These are phyloP conservation scores for Trypanosoma melophagium DNA, from an alignment of 208 protist species.

Conservation along the genomic window DNA sequence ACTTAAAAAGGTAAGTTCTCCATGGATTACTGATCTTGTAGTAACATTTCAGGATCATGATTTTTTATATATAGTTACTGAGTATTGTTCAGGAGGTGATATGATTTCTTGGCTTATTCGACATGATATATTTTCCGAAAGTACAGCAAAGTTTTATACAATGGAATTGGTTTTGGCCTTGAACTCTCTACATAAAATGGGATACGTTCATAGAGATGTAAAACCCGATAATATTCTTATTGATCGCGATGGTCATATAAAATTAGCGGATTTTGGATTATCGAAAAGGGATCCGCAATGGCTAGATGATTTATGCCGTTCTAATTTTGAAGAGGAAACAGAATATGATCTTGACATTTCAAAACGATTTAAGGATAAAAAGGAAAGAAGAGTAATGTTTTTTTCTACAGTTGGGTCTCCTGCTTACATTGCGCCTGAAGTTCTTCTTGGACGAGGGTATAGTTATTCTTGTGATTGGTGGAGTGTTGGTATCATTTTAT, in stretches of 20 bases:
- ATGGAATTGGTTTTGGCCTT: slow-evolving; percentile 89
- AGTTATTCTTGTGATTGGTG: slow-evolving; percentile 55
- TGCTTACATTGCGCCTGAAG: slow-evolving; percentile 61
- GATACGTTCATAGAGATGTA: slow-evolving; percentile 51
- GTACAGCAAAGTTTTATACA: slow-evolving; percentile 75
- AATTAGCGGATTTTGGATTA: slow-evolving; percentile 64
- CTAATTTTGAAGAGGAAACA: not conserved
- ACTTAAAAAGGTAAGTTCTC: slow-evolving; percentile 21
- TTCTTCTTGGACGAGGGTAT: slow-evolving; percentile 37
- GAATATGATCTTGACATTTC: slow-evolving; percentile 15
- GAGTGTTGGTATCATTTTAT: slow-evolving; percentile 59
- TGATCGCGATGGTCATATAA: slow-evolving; percentile 47
- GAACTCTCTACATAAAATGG: slow-evolving; percentile 88
- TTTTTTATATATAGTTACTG: slow-evolving; percentile 94
- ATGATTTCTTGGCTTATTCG: slow-evolving; percentile 95
- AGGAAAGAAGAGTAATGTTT: slow-evolving; percentile 36
- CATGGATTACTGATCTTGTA: slow-evolving; percentile 87
- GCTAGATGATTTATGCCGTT: slow-evolving; percentile 11
- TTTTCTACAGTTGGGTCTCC: slow-evolving; percentile 88
- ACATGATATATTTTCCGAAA: slow-evolving; percentile 88
- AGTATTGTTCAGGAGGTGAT: slow-evolving; percentile 94
- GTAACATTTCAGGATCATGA: slow-evolving; percentile 88
- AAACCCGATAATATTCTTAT: slow-evolving; percentile 61
- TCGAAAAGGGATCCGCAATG: slow-evolving; percentile 30
- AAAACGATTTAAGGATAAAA: slow-evolving; percentile 29